These are phyloP conservation scores for Lepidopterella palustris DNA, from an alignment of 495 filamentous ascomycete species.

Conservation along the genomic window DNA sequence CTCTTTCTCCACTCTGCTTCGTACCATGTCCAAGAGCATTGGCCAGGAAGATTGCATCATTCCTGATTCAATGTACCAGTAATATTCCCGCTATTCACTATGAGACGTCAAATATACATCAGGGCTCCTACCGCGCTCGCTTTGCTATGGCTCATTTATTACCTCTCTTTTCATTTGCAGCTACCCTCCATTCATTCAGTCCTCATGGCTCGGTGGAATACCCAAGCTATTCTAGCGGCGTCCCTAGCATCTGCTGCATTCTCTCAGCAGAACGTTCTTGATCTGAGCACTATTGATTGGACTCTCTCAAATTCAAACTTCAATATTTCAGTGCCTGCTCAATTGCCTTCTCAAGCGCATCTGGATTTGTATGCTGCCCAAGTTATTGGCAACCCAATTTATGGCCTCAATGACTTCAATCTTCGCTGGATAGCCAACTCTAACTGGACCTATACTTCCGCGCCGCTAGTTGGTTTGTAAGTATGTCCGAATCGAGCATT, in stretches of 20 bases:
- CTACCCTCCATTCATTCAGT: not conserved
- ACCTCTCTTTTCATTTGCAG: not conserved
- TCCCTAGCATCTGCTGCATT: conserved; percentile 2
- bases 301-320: conserved; percentile 46
- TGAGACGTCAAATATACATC: not conserved
- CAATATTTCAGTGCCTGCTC: conserved; percentile 50
- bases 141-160: not conserved
- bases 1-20: not conserved
- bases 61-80: not conserved
- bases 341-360: conserved; percentile 58
- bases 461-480: conserved; percentile 44
- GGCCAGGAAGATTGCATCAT: not conserved
- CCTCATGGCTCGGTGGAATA: conserved; percentile 13
- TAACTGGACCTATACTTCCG: conserved; percentile 61
- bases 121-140: not conserved
- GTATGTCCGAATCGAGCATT: not conserved
- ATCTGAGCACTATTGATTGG: conserved; percentile 51
- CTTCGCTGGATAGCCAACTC: conserved; percentile 53
- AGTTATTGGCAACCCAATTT: conserved; percentile 36
- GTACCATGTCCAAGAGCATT: not conserved
- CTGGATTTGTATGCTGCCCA: conserved; percentile 51
- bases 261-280: conserved; percentile 40
- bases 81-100: not conserved
- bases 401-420: conserved; percentile 56
- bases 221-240: conserved; percentile 16